These are phyloP conservation scores for Magnusiomyces ingens DNA, from an alignment of 1,139 yeast species.

Conservation along the genomic window DNA sequence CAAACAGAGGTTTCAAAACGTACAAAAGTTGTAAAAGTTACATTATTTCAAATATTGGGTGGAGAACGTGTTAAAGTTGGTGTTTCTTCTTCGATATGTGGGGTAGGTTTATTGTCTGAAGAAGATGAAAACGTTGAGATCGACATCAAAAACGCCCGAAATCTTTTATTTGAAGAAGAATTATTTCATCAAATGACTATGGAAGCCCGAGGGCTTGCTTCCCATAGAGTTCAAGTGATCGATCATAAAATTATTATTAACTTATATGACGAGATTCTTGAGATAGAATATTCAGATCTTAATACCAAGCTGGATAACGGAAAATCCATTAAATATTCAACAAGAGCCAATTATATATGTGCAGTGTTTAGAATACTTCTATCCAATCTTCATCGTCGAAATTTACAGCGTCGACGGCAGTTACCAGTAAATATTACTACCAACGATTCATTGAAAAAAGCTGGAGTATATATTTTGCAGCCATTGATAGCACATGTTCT, in stretches of 20 bases:
- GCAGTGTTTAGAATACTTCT: constrained; percentile 52
- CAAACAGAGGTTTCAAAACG: constrained; percentile 29
- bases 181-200: constrained; percentile 41
- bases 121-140: constrained; percentile 19
- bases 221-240: constrained; percentile 63
- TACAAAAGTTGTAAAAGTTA: constrained; percentile 36
- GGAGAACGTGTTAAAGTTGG: constrained; percentile 23
- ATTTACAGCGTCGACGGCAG: constrained; percentile 40
- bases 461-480: constrained; percentile 46
- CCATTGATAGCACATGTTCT: constrained; percentile 66
- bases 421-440: constrained; percentile 26
- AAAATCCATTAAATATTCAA: constrained; percentile 3
- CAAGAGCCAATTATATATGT: constrained; percentile 48
- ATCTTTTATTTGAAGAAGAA: constrained; percentile 80
- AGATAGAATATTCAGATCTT: constrained; percentile 52
- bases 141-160: constrained; percentile 42
- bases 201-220: constrained; percentile 68
- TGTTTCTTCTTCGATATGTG: constrained; percentile 20
- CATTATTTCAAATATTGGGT: constrained; percentile 27
- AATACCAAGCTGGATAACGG: constrained; percentile 19
- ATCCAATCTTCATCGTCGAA: constrained; percentile 51
- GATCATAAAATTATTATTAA: constrained; percentile 60
- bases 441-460: constrained; percentile 34
- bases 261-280: constrained; percentile 58
- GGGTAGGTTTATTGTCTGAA: constrained; percentile 17